phyloP scores from a whole-genome alignment of 371 early-diverging fungal species.

The Fennellomyces sp. region DNA sequence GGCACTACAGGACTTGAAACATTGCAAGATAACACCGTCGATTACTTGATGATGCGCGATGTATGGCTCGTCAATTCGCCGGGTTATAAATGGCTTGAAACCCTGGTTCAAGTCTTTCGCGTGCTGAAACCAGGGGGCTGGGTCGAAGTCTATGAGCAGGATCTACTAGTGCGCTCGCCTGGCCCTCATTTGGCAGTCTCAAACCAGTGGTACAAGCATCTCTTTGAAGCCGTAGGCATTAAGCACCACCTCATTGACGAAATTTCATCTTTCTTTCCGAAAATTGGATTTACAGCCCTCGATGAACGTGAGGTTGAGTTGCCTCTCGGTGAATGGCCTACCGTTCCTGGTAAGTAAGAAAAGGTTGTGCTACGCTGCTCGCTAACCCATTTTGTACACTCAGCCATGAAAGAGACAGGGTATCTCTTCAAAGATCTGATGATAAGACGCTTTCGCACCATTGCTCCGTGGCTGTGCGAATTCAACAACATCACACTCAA shows the following conservation, averaged over 20 bases:
- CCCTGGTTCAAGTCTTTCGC: slow-evolving; percentile 26
- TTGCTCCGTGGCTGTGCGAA: slow-evolving; percentile 10
- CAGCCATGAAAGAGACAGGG: slow-evolving; percentile 20
- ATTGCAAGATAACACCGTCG: slow-evolving; percentile 21
- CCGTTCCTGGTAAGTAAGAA: slow-evolving; percentile 14
- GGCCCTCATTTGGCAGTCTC: slow-evolving; percentile 7
- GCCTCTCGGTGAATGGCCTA: slow-evolving; percentile 22
- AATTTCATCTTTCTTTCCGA: neutral
- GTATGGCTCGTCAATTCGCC: slow-evolving; percentile 32
- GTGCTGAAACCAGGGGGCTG: slow-evolving; percentile 40
- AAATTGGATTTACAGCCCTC: slow-evolving; percentile 7
- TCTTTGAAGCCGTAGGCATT: slow-evolving; percentile 10
- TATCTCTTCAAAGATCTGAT: slow-evolving; percentile 24
- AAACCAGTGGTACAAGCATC: slow-evolving; percentile 8
- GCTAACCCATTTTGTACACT: neutral
- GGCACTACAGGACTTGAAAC: slow-evolving; percentile 26
- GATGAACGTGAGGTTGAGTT: slow-evolving; percentile 16
- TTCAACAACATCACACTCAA: slow-evolving; percentile 1
- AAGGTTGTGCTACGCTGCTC: neutral
- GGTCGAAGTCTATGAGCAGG: slow-evolving; percentile 24
- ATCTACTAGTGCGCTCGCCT: slow-evolving; percentile 10
- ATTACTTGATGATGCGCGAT: slow-evolving; percentile 38
- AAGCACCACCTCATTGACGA: slow-evolving; percentile 1
- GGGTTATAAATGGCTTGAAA: slow-evolving; percentile 22
- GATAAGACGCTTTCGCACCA: slow-evolving; percentile 14